Conservation (phyloP, 352 stramenopile species). For the Pythium guiyangense region DNA sequence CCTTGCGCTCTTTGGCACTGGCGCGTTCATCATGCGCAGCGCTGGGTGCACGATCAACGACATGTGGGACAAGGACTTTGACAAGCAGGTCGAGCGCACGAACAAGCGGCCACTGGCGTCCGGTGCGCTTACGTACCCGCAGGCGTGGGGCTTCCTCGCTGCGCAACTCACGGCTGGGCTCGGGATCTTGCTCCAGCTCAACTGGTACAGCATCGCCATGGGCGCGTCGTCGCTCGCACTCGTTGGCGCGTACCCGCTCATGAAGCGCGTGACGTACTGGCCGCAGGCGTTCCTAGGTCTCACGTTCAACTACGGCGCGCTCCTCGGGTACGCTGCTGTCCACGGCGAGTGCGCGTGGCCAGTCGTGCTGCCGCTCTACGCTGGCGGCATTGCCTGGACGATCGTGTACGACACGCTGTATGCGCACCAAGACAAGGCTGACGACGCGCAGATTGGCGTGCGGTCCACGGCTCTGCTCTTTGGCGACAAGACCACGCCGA, state of each 20-base stretch:
- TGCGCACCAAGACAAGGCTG: slow-evolving; percentile 97
- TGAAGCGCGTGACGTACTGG: slow-evolving; percentile 98
- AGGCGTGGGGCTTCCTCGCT: slow-evolving; percentile 93
- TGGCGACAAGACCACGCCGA: slow-evolving; percentile 91
- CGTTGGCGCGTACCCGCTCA: slow-evolving; percentile 95
- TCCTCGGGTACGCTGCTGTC: slow-evolving; percentile 92
- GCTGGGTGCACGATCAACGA: slow-evolving; percentile 99
- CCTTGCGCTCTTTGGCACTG: slow-evolving; percentile 80
- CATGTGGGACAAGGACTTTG: slow-evolving; percentile 98
- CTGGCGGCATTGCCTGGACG: slow-evolving; percentile 94
- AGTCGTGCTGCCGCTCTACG: slow-evolving; percentile 94
- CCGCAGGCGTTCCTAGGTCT: slow-evolving; percentile 96
- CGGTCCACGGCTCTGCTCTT: slow-evolving; percentile 96
- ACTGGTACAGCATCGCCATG: slow-evolving; percentile 91
- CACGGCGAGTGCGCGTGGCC: slow-evolving; percentile 76
- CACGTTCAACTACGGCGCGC: slow-evolving; percentile 98
- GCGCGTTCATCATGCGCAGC: slow-evolving; percentile 96
- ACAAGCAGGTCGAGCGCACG: slow-evolving; percentile 94
- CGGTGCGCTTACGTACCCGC: slow-evolving; percentile 83
- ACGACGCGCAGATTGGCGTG: slow-evolving; percentile 95
- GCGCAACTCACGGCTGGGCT: slow-evolving; percentile 91
- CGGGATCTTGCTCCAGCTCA: slow-evolving; percentile 93
- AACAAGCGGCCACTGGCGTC: slow-evolving; percentile 92
- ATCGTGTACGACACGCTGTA: slow-evolving; percentile 99
- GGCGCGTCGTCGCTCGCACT: slow-evolving; percentile 92